Percentiles rank a stretch among this genome's conserved stretches.
Conservation (phyloP, 2,329 filamentous ascomycete genomes). For the Microcyclosporella mali region DNA sequence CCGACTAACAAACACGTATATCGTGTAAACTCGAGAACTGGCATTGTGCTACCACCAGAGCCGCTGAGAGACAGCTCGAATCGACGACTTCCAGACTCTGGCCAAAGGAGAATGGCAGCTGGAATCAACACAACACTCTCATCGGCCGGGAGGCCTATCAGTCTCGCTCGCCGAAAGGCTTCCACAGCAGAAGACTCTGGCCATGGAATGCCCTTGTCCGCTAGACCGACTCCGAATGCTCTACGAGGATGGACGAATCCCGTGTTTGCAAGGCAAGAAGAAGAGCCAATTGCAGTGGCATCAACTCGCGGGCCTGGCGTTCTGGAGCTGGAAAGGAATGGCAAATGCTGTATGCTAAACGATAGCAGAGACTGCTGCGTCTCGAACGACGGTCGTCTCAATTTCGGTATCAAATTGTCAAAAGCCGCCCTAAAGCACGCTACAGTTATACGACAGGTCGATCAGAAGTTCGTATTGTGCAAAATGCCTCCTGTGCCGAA, state of each 20-base stretch:
- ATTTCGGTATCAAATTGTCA: constrained; percentile 46
- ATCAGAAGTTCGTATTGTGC: constrained; percentile 79
- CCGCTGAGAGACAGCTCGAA: neutral
- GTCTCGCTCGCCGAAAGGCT: constrained; percentile 25
- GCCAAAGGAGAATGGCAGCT: constrained; percentile 11
- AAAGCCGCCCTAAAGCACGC: constrained; percentile 56
- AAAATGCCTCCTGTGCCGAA: constrained; percentile 42
- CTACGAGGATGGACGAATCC: constrained; percentile 68
- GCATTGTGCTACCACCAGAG: constrained; percentile 32
- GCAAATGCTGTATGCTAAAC: constrained; percentile 10
- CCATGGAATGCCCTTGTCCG: neutral
- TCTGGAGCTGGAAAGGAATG: constrained; percentile 7
- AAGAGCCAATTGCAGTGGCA: constrained; percentile 21
- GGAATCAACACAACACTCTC: constrained; percentile 22
- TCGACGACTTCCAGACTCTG: too few relatives aligned
- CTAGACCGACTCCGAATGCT: constrained; percentile 54
- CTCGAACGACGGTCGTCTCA: neutral
- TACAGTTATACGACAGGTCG: constrained; percentile 72
- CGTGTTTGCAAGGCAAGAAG: constrained; percentile 52
- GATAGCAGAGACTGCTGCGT: neutral
- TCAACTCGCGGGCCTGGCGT: constrained; percentile 19
- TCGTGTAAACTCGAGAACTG: constrained; percentile 52
- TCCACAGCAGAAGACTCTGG: constrained; percentile 1
- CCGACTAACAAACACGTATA: constrained; percentile 50
- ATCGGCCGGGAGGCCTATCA: constrained; percentile 28